A percentile compares a stretch with the other conserved stretches of the same genome.
These are phyloP conservation scores for Fusarium sp. DNA, from an alignment of 2,329 filamentous ascomycete species.

Conservation along the genomic window DNA sequence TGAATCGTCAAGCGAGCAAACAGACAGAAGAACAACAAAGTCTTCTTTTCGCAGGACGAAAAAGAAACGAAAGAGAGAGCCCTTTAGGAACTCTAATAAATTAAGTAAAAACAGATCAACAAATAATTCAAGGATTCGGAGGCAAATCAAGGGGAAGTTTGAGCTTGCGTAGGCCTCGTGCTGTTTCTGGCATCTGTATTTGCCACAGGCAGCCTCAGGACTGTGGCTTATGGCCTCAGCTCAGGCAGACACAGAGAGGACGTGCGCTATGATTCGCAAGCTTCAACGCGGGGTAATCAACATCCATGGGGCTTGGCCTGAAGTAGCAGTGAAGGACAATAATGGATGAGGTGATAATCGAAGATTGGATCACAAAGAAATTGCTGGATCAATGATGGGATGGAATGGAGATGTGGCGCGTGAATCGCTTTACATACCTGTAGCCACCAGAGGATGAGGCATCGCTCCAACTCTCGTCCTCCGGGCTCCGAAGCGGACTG, in stretches of 20 bases:
- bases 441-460: slow-evolving; percentile 43
- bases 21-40: slow-evolving; percentile 6
- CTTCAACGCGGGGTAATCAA: slow-evolving; percentile 43
- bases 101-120: neutral
- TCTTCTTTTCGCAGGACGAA: neutral
- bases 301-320: slow-evolving; percentile 15
- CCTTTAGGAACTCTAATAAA: slow-evolving; percentile 20
- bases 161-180: slow-evolving; percentile 44
- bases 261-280: slow-evolving; percentile 44
- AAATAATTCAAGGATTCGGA: slow-evolving; percentile 19
- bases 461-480: slow-evolving; percentile 22
- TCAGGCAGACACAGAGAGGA: slow-evolving; percentile 30
- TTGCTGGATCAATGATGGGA: neutral
- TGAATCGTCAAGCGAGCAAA: slow-evolving; percentile 28
- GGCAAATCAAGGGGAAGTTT: slow-evolving; percentile 37
- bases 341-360: neutral
- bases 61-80: slow-evolving; percentile 5
- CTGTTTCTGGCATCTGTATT: slow-evolving; percentile 25
- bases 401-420: neutral
- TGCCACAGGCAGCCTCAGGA: slow-evolving; percentile 40
- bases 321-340: neutral
- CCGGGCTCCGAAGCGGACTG: neutral
- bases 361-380: neutral
- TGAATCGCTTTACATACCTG: slow-evolving; percentile 35
- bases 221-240: slow-evolving; percentile 39